phyloP scores from a whole-genome alignment of 2,329 filamentous ascomycete species.

The Lasiodiplodia gonubiensis region DNA sequence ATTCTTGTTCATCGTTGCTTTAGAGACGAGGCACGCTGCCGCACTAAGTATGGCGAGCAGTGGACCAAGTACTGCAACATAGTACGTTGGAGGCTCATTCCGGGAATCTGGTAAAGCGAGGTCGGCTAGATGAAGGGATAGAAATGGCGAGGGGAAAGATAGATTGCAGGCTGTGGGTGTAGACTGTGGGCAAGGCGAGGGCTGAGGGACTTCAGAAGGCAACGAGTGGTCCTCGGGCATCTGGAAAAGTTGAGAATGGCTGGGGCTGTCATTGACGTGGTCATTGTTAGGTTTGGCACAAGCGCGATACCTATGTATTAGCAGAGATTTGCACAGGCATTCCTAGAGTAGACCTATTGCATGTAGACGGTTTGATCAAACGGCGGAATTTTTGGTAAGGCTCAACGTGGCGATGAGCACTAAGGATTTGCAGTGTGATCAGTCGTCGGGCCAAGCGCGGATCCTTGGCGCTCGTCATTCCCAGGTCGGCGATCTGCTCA shows the following conservation, averaged over 20 bases:
- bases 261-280: neutral
- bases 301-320: conserved; percentile 3
- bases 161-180: neutral
- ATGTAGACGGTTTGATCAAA: neutral
- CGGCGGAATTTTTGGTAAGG: neutral
- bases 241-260: neutral
- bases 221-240: too few relatives aligned
- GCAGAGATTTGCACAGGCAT: neutral
- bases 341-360: conserved; percentile 12
- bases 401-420: neutral
- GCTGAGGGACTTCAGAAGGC: neutral
- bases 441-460: neutral
- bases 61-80: conserved; percentile 53
- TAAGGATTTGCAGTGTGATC: too few relatives aligned
- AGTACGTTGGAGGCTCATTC: conserved; percentile 52
- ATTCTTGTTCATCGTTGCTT: conserved; percentile 54
- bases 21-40: conserved; percentile 54
- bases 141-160: too few relatives aligned
- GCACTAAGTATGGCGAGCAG: conserved; percentile 52
- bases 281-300: neutral
- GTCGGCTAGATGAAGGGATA: too few relatives aligned
- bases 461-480: conserved; percentile 14
- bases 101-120: conserved; percentile 41
- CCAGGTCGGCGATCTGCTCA: neutral
- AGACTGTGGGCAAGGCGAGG: too few relatives aligned